Evolutionary conservation across 2,329 filamentous ascomycete genomes (phyloP), one percentile per base, ranked within the genome.

Genomic region (Claviceps sp.): DNA sequence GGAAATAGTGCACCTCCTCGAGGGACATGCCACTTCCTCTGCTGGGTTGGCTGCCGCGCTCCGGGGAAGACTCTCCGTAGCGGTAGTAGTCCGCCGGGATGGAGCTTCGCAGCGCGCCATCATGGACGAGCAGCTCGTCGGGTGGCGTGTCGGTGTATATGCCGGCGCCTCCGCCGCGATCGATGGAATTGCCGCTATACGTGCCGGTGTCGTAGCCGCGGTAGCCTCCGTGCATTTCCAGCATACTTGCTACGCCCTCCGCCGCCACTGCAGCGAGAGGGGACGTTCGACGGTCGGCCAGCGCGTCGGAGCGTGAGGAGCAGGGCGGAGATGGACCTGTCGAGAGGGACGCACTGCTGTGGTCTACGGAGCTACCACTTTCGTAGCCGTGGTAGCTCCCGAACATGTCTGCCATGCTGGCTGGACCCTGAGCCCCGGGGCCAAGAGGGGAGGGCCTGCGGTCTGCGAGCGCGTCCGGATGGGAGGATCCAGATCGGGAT

Each of bases 71-170:
- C 47, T 65, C 63, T 3, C 56, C 58, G 54, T 66, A 66, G 49
- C 63, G 61, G 58, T 66, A 66, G 53, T 65, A 60, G 36, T 64
- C 48, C 48, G 59, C 48, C 48, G 59, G 41, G 44, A 55, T 51
- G 51, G 56, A 48, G 56, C 59, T 37, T 44, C 50, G 56, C 46
- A 30, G 54, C 36, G 41, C 56, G 54, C 18, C 51, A 55, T 52
- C 54, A 54, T 53, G 54, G 47, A 49, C 52, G 54, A 54, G 56
- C 57, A 49, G 54, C 42, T 55, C 47, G 37, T 53, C 44, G 7
- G 52, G 26, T 2, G 53, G 34, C 9, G 49, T 22, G 3, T 54
- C 57, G 5, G 56, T 57, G 51, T 59, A 59, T 41, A 56, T 41
- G 45, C 56, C 54, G 22, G 22, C 22, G 22, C 34, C 16, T 2